Evolutionary conservation across 495 filamentous ascomycete species (phyloP), one percentile per base, ranked within the genome.

Genomic region (Podospora appendiculata): DNA sequence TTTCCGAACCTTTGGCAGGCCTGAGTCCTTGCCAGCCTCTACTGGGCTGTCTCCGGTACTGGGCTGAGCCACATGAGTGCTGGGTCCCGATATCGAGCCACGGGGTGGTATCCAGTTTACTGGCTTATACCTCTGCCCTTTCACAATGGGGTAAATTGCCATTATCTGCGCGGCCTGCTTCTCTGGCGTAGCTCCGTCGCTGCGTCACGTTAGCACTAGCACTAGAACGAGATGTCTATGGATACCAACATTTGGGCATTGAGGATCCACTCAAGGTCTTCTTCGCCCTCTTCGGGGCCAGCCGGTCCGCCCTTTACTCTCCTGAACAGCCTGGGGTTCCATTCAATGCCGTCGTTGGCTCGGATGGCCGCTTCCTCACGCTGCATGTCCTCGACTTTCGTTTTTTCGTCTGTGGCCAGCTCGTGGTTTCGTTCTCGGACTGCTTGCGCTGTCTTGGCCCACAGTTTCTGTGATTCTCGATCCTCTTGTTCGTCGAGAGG

Each of bases 251-350:
- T 82, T 54, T 85, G 73, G 11, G 94, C 86, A 63, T 90, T 86
- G 60, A 99, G 85, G 59, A 97, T 89, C 88, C 89, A 99, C 67
- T 99, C 94, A 18, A 99, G 73, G 52, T 87, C 85, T 52, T 81
- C 81, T 60, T 95, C 89, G 14, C 90, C 92, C 58, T 94, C 91
- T 46, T 89, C 88, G 7, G 76, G 58, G 12, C 85, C 86, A 39
- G 81, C 82, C 14, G 83, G 83, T 3, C 88, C 89, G 34, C 84
- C 86, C 32, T 80, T 77, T 9, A 94, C 84, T 48, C 62, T 64
- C 54, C 89, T 79, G 76, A 99, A 99, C 14, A 96, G 79, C 51
- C 79, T 78, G 8, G 93, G 92, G 48, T 81, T 83, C 94, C 94
- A 99, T 53, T 95, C 90, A 12, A 92, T 74, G 45, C 87, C 89